Base-by-base conservation (phyloP, 495 filamentous ascomycete species). In the Xylaria cubensis region DNA sequence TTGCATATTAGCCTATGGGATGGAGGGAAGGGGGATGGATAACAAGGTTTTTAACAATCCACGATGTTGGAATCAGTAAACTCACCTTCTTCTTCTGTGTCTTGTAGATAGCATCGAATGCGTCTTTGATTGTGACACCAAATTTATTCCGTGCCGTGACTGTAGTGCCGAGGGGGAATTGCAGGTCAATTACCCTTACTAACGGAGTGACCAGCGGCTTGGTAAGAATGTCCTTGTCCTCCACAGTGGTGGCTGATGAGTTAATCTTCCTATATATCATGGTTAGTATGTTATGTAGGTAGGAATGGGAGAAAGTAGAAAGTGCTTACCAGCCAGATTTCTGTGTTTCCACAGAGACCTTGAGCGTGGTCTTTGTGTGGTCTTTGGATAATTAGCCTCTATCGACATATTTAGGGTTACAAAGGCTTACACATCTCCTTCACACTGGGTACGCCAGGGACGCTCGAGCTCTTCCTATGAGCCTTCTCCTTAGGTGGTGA, bases 41-140 rank as follows among this genome's bases (percentile, higher is more conserved):
- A 44, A n/a, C 1, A 4, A 44, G n/a, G 44, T 17, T 15, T 0
- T 2, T 15, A 44, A n/a, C 19, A 55, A 9, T 3, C 36, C 8
- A 10, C 21, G 29, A 9, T 19, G 0, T 26, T 1, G 4, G 42
- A 0, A 29, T 61, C 21, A 15, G 0, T 12, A 3, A 64, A 17
- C 46, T 71, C 83, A 93, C 94, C 90, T 94, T 90, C 90, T 97
- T 97, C 87, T 95, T 95, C 87, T 91, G 96, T 74, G 92, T 89
- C 86, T 97, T 97, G 87, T 96, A 86, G 85, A 97, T 97, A 75
- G 92, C 94, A 81, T 97, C 94, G 78, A 97, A 80, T 68, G 93
- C 94, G 82, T 97, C 94, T 85, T 97, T 97, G 86, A 97, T 93
- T 50, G 94, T 97, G 73, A 97, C 94, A 46, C 94, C 94, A 80